Evolutionary conservation across 176 grass and related monocot genomes (phyloP).

Genomic region (Triticum urartu): DNA sequence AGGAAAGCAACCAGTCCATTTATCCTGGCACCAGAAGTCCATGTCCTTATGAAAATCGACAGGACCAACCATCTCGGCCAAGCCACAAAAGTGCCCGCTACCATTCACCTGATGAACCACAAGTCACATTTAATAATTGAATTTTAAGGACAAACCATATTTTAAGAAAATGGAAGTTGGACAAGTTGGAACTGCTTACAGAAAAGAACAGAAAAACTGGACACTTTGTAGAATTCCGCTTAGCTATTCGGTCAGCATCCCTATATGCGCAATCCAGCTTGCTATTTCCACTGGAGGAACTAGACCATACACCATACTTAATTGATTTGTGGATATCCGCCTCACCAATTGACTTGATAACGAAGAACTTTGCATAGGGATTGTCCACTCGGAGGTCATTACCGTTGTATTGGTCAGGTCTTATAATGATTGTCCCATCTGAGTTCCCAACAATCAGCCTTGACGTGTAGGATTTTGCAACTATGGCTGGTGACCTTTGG

Average conservation of each 20-base stretch:
- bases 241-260: slow-evolving; percentile 68
- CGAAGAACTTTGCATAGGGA: slow-evolving; percentile 80
- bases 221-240: slow-evolving; percentile 50
- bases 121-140: slow-evolving; percentile 12
- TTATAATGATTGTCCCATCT: slow-evolving; percentile 60
- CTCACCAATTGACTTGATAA: slow-evolving; percentile 85
- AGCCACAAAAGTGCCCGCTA: slow-evolving; percentile 92
- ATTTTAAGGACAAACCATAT: not conserved
- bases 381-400: slow-evolving; percentile 64
- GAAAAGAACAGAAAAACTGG: slow-evolving; percentile 95
- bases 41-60: slow-evolving; percentile 89
- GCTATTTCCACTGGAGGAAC: slow-evolving; percentile 68
- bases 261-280: slow-evolving; percentile 59
- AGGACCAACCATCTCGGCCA: slow-evolving; percentile 89
- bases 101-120: slow-evolving; percentile 59
- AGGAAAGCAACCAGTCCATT: slow-evolving; percentile 88
- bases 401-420: slow-evolving; percentile 55
- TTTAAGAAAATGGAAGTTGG: slow-evolving; percentile 1
- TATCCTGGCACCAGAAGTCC: slow-evolving; percentile 98
- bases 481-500: slow-evolving; percentile 24
- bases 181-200: slow-evolving; percentile 50
- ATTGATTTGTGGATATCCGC: slow-evolving; percentile 84
- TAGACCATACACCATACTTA: slow-evolving; percentile 84
- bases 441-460: slow-evolving; percentile 27
- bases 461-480: slow-evolving; percentile 52